These are phyloP conservation scores for Rhizopogon roseolus DNA, from an alignment of 768 basidiomycete species.

Conservation along the genomic window DNA sequence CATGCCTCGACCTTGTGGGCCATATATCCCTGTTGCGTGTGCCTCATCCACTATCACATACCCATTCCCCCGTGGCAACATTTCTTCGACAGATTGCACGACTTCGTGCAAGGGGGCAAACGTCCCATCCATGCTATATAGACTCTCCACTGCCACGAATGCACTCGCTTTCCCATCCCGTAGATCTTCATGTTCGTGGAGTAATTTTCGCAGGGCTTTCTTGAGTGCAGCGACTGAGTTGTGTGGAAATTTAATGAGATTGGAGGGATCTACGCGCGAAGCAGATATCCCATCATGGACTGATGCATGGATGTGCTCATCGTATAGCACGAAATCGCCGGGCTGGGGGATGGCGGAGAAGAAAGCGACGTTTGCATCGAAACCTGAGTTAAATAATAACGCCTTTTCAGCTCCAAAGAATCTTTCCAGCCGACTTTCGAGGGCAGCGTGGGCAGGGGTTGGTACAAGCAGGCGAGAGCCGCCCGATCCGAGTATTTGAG, in stretches of 20 bases:
- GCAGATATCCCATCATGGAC: constrained; percentile 89
- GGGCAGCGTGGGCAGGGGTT: constrained; percentile 46
- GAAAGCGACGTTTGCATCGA: constrained; percentile 87
- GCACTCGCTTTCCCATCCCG: constrained; percentile 40
- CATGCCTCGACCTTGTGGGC: constrained; percentile 69
- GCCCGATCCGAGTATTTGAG: constrained; percentile 76
- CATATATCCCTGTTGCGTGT: constrained; percentile 89
- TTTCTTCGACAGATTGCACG: constrained; percentile 53
- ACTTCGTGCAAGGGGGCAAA: constrained; percentile 71
- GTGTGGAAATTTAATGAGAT: constrained; percentile 57
- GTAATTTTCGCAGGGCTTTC: constrained; percentile 36
- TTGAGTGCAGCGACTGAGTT: constrained; percentile 58
- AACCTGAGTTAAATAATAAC: constrained; percentile 88
- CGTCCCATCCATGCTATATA: constrained; percentile 98
- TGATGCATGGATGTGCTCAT: constrained; percentile 86
- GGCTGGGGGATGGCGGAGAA: constrained; percentile 76
- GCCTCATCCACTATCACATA: constrained; percentile 90
- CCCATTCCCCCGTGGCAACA: constrained; percentile 58
- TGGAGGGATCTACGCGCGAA: constrained; percentile 37
- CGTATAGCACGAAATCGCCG: constrained; percentile 74
- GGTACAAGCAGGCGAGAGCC: constrained; percentile 83
- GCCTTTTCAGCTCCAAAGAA: constrained; percentile 66
- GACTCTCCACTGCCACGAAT: constrained; percentile 82
- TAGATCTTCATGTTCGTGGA: constrained; percentile 31
- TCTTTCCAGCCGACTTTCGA: constrained; percentile 63